Conservation (phyloP, 805 yeast species). For the Jamesozyma hellenica region DNA sequence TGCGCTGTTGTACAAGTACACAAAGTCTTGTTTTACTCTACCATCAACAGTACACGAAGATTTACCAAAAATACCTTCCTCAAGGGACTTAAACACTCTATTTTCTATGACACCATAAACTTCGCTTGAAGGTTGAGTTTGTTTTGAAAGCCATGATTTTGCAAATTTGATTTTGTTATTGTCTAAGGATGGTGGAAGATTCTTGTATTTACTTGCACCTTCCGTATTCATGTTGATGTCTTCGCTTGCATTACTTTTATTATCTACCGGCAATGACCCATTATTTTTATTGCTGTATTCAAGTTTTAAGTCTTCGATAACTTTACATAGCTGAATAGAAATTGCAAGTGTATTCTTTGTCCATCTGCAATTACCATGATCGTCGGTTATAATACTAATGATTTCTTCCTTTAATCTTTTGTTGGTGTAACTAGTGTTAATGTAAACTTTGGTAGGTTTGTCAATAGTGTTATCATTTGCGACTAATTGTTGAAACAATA, state of each 20-base stretch:
- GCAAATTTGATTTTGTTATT: slow-evolving; percentile 40
- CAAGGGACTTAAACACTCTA: slow-evolving; percentile 46
- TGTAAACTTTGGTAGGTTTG: slow-evolving; percentile 28
- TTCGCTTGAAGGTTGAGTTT: slow-evolving; percentile 73
- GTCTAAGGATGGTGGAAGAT: slow-evolving; percentile 20
- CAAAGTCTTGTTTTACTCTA: slow-evolving; percentile 28
- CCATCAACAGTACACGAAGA: slow-evolving; percentile 32
- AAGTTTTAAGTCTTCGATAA: slow-evolving; percentile 22
- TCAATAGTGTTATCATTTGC: slow-evolving; percentile 26
- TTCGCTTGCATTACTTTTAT: slow-evolving; percentile 8
- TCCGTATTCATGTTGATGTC: not conserved
- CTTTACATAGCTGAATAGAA: slow-evolving; percentile 41
- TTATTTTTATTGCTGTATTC: slow-evolving; percentile 15
- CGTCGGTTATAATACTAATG: slow-evolving; percentile 71
- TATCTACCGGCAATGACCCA: slow-evolving; percentile 4
- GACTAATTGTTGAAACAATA: slow-evolving; percentile 62
- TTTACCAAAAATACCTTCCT: slow-evolving; percentile 29
- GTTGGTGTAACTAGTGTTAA: slow-evolving; percentile 31
- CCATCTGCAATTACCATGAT: slow-evolving; percentile 84
- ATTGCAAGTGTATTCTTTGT: slow-evolving; percentile 68
- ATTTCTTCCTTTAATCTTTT: slow-evolving; percentile 56
- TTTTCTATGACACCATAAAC: slow-evolving; percentile 70
- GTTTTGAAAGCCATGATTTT: slow-evolving; percentile 71
- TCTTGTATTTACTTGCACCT: not conserved
- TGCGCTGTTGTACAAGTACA: slow-evolving; percentile 20